Percentiles rank a stretch among this genome's conserved stretches.
Evolutionary conservation across 2,329 filamentous ascomycete species (phyloP).

Genomic region (Venturia effusa): DNA sequence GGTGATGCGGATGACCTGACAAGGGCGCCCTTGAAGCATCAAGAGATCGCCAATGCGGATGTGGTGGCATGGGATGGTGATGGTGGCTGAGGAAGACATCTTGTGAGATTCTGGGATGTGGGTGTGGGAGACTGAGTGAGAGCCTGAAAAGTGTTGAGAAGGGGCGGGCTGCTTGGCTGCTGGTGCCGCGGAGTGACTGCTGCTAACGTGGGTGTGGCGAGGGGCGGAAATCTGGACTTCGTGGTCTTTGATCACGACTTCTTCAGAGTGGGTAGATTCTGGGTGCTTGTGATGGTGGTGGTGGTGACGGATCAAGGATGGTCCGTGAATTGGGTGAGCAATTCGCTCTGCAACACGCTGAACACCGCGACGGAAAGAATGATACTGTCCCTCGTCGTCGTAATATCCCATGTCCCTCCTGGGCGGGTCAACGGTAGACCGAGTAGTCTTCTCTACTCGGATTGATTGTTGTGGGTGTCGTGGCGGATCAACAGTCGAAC

Average conservation of each 20-base stretch:
- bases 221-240: conserved; percentile 29
- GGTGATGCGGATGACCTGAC: conserved; percentile 99
- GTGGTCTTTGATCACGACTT: conserved; percentile 39
- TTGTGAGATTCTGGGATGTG: neutral
- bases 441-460: conserved; percentile 35
- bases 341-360: conserved; percentile 55
- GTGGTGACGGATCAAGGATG: conserved; percentile 39
- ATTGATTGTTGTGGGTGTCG: conserved; percentile 26
- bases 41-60: conserved; percentile 97
- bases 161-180: conserved; percentile 98
- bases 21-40: conserved; percentile 96
- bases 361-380: conserved; percentile 62
- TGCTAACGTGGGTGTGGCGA: conserved; percentile 17
- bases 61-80: conserved; percentile 98
- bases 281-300: conserved; percentile 29
- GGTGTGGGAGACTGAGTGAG: neutral
- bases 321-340: conserved; percentile 50
- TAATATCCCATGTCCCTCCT: conserved; percentile 66
- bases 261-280: conserved; percentile 22
- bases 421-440: conserved; percentile 41
- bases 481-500: conserved; percentile 1
- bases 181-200: conserved; percentile 60
- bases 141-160: neutral
- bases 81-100: conserved; percentile 61
- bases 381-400: conserved; percentile 68